Evolutionary conservation across 768 basidiomycete genomes (phyloP), one percentile per base, ranked within the genome.

Genomic region (Lentinula lateritia): DNA sequence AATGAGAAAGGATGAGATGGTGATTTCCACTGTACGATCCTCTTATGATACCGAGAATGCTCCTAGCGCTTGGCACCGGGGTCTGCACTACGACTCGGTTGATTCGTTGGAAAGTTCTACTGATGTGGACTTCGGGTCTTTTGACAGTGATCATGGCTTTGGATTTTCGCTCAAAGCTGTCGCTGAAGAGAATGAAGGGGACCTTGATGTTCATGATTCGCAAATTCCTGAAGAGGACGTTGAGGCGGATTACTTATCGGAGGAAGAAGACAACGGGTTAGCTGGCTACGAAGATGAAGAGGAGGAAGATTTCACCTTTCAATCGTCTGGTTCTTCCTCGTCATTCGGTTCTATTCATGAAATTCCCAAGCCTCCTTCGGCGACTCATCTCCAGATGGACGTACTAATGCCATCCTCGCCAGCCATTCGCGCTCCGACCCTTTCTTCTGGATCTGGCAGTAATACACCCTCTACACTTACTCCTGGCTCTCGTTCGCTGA

Each of bases 251-350:
- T 69, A 73, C 39, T 70, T 74, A 58, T 78, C 74, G 5, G 84
- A 84, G 42, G 81, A 84, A 42, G 81, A 81, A 41, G 83, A 87
- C 15, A 77, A 85, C 63, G 86, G 76, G 20, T 73, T 90, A 38
- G 82, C 77, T 46, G 79, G 85, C 34, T 91, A 90, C 61, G 89
- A 90, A 68, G 88, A 89, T 59, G 88, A 88, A 60, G 84, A 81
- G 2, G 85, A 85, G 56, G 79, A 77, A 1, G 84, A 87, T 66
- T 78, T 53, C 76, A 77, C 58, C 74, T 84, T 66, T 72, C 69
- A 73, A 20, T 76, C 74, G 58, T 70, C 76, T 16, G 72, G 39
- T 39, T 65, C 79, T 1, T 81, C 81, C 3, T 86, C 84, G 8
- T 87, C 85, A 8, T 77, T 81, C 53, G 82, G 76, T 34, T 86